Evolutionary conservation across 2,329 filamentous ascomycete species (phyloP), one percentile per base, ranked within the genome.

Genomic region (Claviceps sp.): DNA sequence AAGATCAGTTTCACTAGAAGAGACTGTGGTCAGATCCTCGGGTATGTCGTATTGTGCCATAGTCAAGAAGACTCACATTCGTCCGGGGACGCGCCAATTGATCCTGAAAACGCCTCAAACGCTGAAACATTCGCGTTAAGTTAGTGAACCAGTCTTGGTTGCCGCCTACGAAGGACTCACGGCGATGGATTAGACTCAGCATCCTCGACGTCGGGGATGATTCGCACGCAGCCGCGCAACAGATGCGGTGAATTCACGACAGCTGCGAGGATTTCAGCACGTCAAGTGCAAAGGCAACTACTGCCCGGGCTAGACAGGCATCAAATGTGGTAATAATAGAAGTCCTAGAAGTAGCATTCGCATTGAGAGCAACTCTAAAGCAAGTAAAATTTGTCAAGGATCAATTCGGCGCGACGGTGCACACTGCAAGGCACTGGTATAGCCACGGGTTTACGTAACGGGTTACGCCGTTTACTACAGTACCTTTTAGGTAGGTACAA

Each of bases 1-100:
- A 83, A 84, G 61, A 96, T 85, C 60, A 97, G 85, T 68, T 98
- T 98, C 60, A 98, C 90, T 96, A 60, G 53, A 34, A 14, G 11
- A 24, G 9, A 47, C n/a, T 9, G 9, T 5, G 16, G 24, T 45
- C 44, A 50, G 53, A 44, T 34, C 34, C 40, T 20, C 43, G 37
- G 26, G 34, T 22, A 18, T 30, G 36, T 18, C 18, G 16, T 13
- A 38, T 26, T 45, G 16, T 37, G n/a, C 14, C 41, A 43, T 40
- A 40, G 18, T 16, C 20, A 26, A 24, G 3, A 30, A 36, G 11
- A 48, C 65, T 60, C 50, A 70, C 68, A 60, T 60, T 71, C 68
- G 52, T 70, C 68, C 40, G 68, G 56, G 18, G 68, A 67, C 24
- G 66, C 64, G 34, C 66, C 67, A 20, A 67, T 50, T 47, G 47